Base-by-base conservation (phyloP, 139 green algal genomes). In the Monoraphidium neglectum region DNA sequence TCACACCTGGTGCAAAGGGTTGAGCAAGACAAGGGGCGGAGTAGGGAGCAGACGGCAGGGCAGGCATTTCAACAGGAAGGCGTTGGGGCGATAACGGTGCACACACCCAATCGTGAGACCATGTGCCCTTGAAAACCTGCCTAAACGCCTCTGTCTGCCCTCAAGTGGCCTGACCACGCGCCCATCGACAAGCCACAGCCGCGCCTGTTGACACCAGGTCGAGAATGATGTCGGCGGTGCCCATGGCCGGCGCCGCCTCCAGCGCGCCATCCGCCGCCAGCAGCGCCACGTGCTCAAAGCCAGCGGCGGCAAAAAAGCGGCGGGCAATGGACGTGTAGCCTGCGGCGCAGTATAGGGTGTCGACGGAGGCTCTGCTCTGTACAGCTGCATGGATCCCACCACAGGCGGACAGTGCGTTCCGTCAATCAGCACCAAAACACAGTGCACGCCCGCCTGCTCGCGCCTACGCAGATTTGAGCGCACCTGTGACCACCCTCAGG, bases 211-310 rank as follows among this genome's bases (percentile, higher is more conserved):
- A 80, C 54, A 98, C 92, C 51, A 99, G 90, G 81, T 99, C 96
- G 36, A 99, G 88, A 70, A 99, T 99, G 70, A 98, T 98, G 86
- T 99, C 96, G 28, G 96, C 96, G 36, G 82, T 93, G 56, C 96
- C 95, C 95, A 99, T 99, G 37, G 94, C 91, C 5, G 96, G 96
- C 2, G 95, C 94, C 8, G 96, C 96, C 82, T 99, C 96, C 71
- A 99, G 86, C 23, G 96, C 96, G 2, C 96, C 93, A 70, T 98
- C 93, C 12, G 92, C 94, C 33, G 77, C 90, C 35, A 97, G 80
- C 77, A 98, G 80, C 40, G 87, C 85, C 15, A 98, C 90, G 84
- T 99, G 86, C 79, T 94, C 70, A 75, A 99, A 96, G 73, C 92
- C 93, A 4, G 90, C 71, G 76, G 97, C 59, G 1, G 78, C 79